Percentiles rank a stretch among this genome's conserved stretches.
phyloP scores from a whole-genome alignment of 805 yeast species.

The Candida quercuum region DNA sequence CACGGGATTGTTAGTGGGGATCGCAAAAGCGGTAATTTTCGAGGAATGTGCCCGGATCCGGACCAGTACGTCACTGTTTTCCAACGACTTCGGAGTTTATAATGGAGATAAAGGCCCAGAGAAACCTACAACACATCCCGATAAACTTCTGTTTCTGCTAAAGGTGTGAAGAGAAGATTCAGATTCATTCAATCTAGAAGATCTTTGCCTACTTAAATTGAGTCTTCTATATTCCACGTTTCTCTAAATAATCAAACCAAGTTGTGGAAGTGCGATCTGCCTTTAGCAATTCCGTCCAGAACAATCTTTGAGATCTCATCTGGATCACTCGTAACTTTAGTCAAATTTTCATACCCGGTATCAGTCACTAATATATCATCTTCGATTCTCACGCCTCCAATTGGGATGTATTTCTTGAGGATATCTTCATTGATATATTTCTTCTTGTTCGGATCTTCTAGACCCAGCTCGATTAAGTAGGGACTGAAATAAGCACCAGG shows the following conservation, averaged over 20 bases:
- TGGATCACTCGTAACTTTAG: conserved; percentile 82
- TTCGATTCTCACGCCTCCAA: conserved; percentile 98
- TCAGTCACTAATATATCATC: conserved; percentile 82
- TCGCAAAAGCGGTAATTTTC: too few species aligned
- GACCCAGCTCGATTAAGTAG: conserved; percentile 61
- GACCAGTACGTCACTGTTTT: too few species aligned
- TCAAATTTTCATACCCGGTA: conserved; percentile 74
- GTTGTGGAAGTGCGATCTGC: conserved; percentile 56
- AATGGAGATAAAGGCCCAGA: too few species aligned
- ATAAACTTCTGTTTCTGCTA: too few species aligned
- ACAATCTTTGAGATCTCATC: conserved; percentile 76
- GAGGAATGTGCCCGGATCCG: too few species aligned
- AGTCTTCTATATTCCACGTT: too few species aligned
- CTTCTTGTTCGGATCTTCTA: conserved; percentile 35
- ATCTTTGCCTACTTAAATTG: too few species aligned
- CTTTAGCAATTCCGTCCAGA: conserved; percentile 58
- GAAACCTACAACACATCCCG: too few species aligned
- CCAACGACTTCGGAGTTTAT: too few species aligned
- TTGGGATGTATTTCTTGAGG: conserved; percentile 71
- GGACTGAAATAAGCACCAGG: conserved; percentile 94
- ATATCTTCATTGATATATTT: conserved; percentile 52
- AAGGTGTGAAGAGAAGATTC: too few species aligned
- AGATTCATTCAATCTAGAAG: too few species aligned
- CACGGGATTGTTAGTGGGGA: too few species aligned
- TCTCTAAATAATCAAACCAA: conserved; percentile 10